phyloP scores from a whole-genome alignment of 331 rosid species.

The Acacia concinna region DNA sequence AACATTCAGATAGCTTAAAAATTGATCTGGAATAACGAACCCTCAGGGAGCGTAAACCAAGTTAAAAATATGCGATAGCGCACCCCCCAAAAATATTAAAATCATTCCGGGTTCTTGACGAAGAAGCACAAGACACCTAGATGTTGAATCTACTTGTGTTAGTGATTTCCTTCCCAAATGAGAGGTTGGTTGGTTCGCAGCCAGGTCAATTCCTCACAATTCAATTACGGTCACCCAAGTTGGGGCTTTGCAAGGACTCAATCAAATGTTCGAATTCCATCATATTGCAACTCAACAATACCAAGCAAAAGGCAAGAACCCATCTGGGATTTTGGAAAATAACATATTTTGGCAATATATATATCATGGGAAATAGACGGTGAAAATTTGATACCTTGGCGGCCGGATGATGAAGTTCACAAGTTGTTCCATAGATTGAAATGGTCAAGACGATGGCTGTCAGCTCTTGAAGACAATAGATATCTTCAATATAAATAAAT shows the following conservation, averaged over 20 bases:
- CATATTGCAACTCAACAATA: slow-evolving; percentile 37
- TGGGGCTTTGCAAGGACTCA: slow-evolving; percentile 28
- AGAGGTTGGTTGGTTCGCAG: neutral
- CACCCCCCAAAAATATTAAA: slow-evolving; percentile 17
- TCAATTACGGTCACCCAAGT: slow-evolving; percentile 25
- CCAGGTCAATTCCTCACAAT: neutral
- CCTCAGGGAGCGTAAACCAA: slow-evolving; percentile 12
- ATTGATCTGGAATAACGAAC: slow-evolving; percentile 24
- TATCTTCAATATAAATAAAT: neutral
- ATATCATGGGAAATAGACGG: neutral
- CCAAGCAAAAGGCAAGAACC: slow-evolving; percentile 30
- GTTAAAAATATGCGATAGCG: slow-evolving; percentile 4
- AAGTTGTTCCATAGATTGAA: slow-evolving; percentile 71
- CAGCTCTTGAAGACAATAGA: slow-evolving; percentile 27
- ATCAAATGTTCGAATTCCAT: slow-evolving; percentile 21
- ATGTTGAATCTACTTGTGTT: slow-evolving; percentile 15
- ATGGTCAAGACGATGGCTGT: slow-evolving; percentile 26
- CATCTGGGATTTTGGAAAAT: slow-evolving; percentile 30
- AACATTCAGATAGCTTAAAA: slow-evolving; percentile 2
- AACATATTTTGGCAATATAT: neutral
- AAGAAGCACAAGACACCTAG: slow-evolving; percentile 12
- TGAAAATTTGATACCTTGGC: slow-evolving; percentile 55
- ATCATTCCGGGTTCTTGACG: slow-evolving; percentile 1
- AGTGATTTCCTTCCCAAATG: slow-evolving; percentile 12
- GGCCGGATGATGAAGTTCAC: slow-evolving; percentile 85